A percentile compares a stretch with the other conserved stretches of the same genome.
Conservation (phyloP, 768 basidiomycete genomes). For the Dacryopinax spathularia region DNA sequence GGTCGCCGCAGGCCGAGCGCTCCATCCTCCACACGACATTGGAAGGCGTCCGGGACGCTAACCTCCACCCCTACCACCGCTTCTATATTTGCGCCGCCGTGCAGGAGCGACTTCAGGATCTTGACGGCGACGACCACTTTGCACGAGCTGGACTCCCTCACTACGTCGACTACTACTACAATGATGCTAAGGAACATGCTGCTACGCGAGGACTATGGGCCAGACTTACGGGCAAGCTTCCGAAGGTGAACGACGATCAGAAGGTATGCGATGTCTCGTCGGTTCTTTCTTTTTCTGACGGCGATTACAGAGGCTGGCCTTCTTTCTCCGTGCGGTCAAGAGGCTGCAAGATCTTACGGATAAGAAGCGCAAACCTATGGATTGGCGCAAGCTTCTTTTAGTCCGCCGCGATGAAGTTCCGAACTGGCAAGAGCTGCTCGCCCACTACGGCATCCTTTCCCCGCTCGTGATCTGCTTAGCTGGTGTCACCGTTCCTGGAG, state of each 20-base stretch:
- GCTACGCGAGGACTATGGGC: neutral
- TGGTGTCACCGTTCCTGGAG: neutral
- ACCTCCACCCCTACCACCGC: neutral
- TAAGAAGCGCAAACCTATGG: neutral
- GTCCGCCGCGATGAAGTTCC: neutral
- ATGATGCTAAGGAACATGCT: neutral
- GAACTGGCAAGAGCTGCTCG: neutral
- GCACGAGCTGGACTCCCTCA: neutral
- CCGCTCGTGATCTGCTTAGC: neutral
- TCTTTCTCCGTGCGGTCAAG: neutral
- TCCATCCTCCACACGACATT: neutral
- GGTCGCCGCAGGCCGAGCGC: conserved; percentile 1
- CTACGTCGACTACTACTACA: neutral
- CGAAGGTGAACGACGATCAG: neutral
- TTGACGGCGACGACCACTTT: neutral
- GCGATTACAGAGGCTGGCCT: neutral
- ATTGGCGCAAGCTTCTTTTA: neutral
- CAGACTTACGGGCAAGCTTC: neutral
- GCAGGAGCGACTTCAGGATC: neutral
- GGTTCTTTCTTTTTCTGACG: neutral
- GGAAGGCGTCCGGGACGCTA: neutral
- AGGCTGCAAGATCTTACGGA: neutral
- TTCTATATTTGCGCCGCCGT: neutral
- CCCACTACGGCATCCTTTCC: neutral
- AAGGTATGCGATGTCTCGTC: neutral